Percentiles rank a stretch among this genome's conserved stretches.
phyloP scores from a whole-genome alignment of 2,329 filamentous ascomycete genomes.

The Aspergillus fijiensis region DNA sequence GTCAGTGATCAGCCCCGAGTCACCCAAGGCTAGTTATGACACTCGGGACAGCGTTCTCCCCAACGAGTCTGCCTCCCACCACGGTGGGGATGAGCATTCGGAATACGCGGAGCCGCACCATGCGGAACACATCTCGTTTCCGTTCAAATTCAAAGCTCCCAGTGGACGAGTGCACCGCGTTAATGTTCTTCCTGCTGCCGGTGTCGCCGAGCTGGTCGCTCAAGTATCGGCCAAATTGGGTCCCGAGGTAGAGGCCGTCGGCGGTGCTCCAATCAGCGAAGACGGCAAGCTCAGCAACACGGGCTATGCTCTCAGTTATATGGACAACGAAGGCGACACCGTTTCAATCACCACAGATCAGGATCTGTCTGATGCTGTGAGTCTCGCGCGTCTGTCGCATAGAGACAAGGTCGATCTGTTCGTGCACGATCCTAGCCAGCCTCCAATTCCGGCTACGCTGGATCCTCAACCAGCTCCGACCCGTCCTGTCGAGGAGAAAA shows the following conservation, averaged over 20 bases:
- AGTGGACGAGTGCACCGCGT: slow-evolving; percentile 90
- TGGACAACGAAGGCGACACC: slow-evolving; percentile 95
- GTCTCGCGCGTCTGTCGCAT: slow-evolving; percentile 71
- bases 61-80: slow-evolving; percentile 91
- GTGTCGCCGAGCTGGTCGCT: slow-evolving; percentile 74
- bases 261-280: slow-evolving; percentile 73
- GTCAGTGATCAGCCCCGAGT: slow-evolving; percentile 79
- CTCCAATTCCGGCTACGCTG: slow-evolving; percentile 68
- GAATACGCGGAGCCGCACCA: slow-evolving; percentile 60
- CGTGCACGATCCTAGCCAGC: slow-evolving; percentile 87
- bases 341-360: slow-evolving; percentile 96
- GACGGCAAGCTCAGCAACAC: slow-evolving; percentile 73
- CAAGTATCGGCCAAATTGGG: slow-evolving; percentile 84
- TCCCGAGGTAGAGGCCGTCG: slow-evolving; percentile 75
- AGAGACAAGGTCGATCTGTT: slow-evolving; percentile 96
- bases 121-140: slow-evolving; percentile 73
- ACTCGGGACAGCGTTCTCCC: slow-evolving; percentile 83
- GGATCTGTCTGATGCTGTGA: slow-evolving; percentile 86
- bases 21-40: slow-evolving; percentile 61
- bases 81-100: slow-evolving; percentile 79
- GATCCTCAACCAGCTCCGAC: slow-evolving; percentile 57
- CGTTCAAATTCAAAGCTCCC: slow-evolving; percentile 99
- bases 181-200: slow-evolving; percentile 77
- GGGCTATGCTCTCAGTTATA: slow-evolving; percentile 90
- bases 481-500: slow-evolving; percentile 49